phyloP scores from a whole-genome alignment of 106 monocot genomes.

The Posidonia australis region DNA sequence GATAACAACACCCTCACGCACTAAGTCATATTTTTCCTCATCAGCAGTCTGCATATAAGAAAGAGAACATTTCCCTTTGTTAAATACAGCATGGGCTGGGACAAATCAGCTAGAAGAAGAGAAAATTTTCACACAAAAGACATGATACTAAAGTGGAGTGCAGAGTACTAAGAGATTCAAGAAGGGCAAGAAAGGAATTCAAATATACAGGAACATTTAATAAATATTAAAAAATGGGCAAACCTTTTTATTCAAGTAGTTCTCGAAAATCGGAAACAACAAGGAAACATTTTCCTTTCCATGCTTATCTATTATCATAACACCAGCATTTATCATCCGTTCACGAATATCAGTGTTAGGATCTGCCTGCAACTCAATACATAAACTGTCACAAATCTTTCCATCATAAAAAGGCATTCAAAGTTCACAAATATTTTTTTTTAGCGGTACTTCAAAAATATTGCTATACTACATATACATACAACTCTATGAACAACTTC shows the following conservation, averaged over 20 bases:
- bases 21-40: constrained; percentile 92
- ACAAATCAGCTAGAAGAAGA: not conserved
- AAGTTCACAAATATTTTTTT: no score
- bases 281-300: constrained; percentile 92
- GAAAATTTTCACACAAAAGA: not conserved
- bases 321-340: constrained; percentile 96
- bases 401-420: not conserved
- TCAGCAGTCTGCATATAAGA: constrained; percentile 49
- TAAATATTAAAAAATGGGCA: not conserved
- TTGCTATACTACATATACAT: no score
- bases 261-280: constrained; percentile 95
- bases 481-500: no score
- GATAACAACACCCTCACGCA: constrained; percentile 95
- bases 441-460: no score
- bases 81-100: no score
- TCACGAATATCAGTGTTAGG: constrained; percentile 85
- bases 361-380: constrained; percentile 54
- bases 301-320: constrained; percentile 82
- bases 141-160: no score
- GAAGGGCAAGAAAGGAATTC: not conserved
- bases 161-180: no score
- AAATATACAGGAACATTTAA: not conserved
- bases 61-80: not conserved
- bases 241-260: constrained; percentile 96
- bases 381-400: not conserved